These are phyloP conservation scores for Ceratorhiza oryzae-sativae DNA, from an alignment of 1,284 basidiomycete genomes.

Conservation along the genomic window DNA sequence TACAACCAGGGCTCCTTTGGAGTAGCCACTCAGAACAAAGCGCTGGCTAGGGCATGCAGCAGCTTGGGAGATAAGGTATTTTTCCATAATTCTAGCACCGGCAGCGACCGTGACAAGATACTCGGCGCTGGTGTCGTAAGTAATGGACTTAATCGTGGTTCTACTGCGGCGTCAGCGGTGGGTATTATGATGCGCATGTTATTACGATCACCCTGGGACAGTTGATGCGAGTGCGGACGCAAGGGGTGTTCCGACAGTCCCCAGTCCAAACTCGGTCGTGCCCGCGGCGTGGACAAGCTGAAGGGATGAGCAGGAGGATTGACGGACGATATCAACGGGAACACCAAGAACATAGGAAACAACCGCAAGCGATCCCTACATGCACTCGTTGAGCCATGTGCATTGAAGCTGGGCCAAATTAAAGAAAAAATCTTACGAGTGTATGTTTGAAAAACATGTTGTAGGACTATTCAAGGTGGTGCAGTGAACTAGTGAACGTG, in stretches of 20 bases:
- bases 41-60: slow-evolving; percentile 23
- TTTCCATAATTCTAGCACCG: not conserved
- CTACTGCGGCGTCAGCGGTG: not conserved
- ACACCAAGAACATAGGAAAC: not conserved
- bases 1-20: slow-evolving; percentile 27
- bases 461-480: not conserved
- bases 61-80: not conserved
- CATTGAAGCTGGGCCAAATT: not conserved
- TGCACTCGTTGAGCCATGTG: not conserved
- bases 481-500: not conserved
- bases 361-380: slow-evolving; percentile 12
- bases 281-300: slow-evolving; percentile 25
- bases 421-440: not conserved
- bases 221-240: slow-evolving; percentile 6
- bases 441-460: not conserved
- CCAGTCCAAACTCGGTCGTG: slow-evolving; percentile 9
- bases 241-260: slow-evolving; percentile 16
- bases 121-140: slow-evolving; percentile 15
- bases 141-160: not conserved
- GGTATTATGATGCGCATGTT: not conserved
- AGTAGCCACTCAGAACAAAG: slow-evolving; percentile 30
- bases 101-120: not conserved
- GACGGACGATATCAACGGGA: slow-evolving; percentile 11
- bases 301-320: slow-evolving; percentile 13
- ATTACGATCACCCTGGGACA: not conserved